A percentile compares a stretch with the other conserved stretches of the same genome.
Conservation (phyloP, 768 basidiomycete genomes). For the Amanita muscaria region DNA sequence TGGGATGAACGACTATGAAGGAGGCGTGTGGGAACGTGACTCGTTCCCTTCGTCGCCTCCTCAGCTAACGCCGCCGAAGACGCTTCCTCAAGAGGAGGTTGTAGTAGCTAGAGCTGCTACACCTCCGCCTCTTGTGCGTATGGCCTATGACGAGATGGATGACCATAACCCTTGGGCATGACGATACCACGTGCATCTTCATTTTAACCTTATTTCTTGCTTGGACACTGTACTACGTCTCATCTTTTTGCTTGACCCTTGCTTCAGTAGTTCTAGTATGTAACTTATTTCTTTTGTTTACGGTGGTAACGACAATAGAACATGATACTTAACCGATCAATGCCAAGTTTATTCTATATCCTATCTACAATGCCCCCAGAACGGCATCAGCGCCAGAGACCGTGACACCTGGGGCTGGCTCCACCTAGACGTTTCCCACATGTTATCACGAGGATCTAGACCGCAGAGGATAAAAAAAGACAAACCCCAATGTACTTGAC, state of each 20-base stretch:
- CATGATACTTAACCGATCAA: no score
- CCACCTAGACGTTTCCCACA: slow-evolving; percentile 29
- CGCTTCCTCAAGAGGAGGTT: slow-evolving; percentile 6
- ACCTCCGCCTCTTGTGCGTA: slow-evolving; percentile 37
- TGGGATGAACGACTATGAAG: not conserved
- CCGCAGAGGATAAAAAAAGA: slow-evolving; percentile 6
- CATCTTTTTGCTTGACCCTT: no score
- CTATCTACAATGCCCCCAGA: slow-evolving; percentile 31
- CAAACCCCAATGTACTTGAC: slow-evolving; percentile 57
- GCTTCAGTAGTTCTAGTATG: no score
- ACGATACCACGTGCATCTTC: slow-evolving; percentile 14
- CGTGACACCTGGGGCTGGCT: slow-evolving; percentile 39
- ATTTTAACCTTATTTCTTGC: no score
- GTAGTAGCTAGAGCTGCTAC: slow-evolving; percentile 30
- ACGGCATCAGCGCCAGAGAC: slow-evolving; percentile 53
- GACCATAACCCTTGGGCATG: slow-evolving; percentile 57
- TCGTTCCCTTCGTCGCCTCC: not conserved
- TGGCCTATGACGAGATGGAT: slow-evolving; percentile 31
- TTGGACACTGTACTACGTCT: no score
- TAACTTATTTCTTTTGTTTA: no score
- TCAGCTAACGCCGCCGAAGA: no score
- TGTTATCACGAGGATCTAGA: not conserved
- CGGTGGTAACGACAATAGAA: no score
- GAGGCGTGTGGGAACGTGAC: not conserved
- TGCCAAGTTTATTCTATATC: no score